Percentiles rank a stretch among this genome's conserved stretches.
phyloP scores from a whole-genome alignment of 345 rosid species.

The Melaleuca alternifolia region DNA sequence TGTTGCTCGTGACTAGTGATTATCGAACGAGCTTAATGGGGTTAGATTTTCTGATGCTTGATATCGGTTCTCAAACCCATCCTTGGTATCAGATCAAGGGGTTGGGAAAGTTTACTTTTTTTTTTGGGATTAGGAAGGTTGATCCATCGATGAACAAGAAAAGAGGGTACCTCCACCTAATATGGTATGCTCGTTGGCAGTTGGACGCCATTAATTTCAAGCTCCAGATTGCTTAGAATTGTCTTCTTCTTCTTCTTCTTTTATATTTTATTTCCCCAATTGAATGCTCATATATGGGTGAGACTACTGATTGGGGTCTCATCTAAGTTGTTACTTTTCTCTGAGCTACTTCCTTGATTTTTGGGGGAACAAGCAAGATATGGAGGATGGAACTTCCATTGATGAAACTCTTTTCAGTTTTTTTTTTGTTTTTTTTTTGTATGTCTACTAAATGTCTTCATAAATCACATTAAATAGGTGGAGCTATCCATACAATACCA shows the following conservation, averaged over 20 bases:
- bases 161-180: neutral
- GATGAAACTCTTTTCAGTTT: neutral
- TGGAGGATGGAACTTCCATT: too few relatives aligned
- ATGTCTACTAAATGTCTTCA: neutral
- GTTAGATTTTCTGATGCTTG: neutral
- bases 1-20: fast-evolving
- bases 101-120: neutral
- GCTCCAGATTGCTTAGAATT: neutral
- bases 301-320: too few relatives aligned
- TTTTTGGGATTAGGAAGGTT: neutral
- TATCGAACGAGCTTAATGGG: neutral
- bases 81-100: neutral
- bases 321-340: too few relatives aligned
- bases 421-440: neutral
- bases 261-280: too few relatives aligned
- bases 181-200: too few relatives aligned
- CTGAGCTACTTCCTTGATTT: too few relatives aligned
- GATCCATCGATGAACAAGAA: neutral
- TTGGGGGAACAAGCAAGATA: too few relatives aligned
- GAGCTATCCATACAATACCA: neutral
- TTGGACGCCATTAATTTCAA: neutral
- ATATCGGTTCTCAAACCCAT: neutral
- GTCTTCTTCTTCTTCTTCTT: too few relatives aligned
- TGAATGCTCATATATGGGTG: too few relatives aligned
- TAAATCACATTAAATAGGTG: neutral